Percentiles rank a stretch among this genome's conserved stretches.
Conservation (phyloP, 2,329 filamentous ascomycete species). For the Penicillium concentricum region DNA sequence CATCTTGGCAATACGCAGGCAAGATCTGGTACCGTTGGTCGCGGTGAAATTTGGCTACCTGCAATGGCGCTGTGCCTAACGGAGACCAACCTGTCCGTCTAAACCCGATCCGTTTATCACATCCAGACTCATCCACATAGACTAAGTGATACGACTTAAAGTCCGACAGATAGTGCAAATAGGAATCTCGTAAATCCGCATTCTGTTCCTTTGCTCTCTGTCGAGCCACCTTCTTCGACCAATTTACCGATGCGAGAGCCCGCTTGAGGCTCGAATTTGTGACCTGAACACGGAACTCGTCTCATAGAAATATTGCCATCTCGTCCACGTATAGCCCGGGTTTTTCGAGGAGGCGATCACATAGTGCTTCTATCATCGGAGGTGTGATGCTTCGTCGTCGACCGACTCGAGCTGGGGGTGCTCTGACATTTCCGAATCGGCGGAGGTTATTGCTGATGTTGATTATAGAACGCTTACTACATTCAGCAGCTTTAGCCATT, state of each 20-base stretch:
- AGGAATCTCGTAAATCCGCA: neutral
- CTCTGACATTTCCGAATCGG: conserved; percentile 11
- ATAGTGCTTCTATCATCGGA: conserved; percentile 23
- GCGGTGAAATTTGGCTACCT: neutral
- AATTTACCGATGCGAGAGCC: neutral
- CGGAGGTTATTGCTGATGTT: conserved; percentile 10
- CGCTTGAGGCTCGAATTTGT: neutral
- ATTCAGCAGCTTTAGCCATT: conserved; percentile 13
- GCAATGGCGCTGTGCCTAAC: neutral
- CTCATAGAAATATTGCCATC: conserved; percentile 21
- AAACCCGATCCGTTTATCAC: neutral
- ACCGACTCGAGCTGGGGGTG: conserved; percentile 20
- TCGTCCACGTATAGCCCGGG: conserved; percentile 24
- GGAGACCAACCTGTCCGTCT: neutral
- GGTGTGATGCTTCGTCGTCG: conserved; percentile 23
- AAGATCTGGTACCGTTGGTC: neutral
- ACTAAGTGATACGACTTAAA: neutral
- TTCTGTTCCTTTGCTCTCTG: neutral
- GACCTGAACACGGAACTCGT: neutral
- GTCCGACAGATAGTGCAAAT: neutral
- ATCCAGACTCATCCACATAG: neutral
- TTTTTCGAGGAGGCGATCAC: conserved; percentile 23
- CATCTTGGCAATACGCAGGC: neutral
- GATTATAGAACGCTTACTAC: conserved; percentile 10
- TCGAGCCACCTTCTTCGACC: neutral